These are phyloP conservation scores for Fragaria ananassa DNA, from an alignment of 306 rosid genomes.

Conservation along the genomic window DNA sequence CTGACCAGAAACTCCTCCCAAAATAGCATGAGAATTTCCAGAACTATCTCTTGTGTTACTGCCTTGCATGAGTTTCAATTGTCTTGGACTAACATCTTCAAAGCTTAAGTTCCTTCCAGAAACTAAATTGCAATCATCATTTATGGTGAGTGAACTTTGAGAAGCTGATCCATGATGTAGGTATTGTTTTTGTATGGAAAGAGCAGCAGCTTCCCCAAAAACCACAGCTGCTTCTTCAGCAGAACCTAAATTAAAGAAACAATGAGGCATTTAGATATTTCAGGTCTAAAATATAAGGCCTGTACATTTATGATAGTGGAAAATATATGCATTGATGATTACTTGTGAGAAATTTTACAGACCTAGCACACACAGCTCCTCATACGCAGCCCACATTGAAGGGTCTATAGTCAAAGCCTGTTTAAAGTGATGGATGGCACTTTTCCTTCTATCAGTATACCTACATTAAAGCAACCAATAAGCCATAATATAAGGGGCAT, in stretches of 20 bases:
- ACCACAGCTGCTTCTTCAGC: constrained; percentile 91
- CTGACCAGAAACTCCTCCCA: constrained; percentile 69
- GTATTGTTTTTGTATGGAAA: constrained; percentile 78
- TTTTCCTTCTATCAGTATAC: constrained; percentile 63
- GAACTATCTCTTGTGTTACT: constrained; percentile 64
- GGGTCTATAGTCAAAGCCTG: constrained; percentile 53
- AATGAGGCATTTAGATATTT: constrained; percentile 8
- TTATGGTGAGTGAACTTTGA: constrained; percentile 43
- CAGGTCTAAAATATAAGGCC: not conserved
- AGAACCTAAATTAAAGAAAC: constrained; percentile 54
- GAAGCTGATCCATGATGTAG: constrained; percentile 46
- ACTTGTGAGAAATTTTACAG: constrained; percentile 30
- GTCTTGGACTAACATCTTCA: constrained; percentile 70
- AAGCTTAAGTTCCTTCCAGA: constrained; percentile 47
- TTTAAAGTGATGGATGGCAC: constrained; percentile 51
- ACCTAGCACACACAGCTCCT: constrained; percentile 93
- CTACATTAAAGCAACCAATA: constrained; percentile 30
- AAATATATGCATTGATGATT: constrained; percentile 8
- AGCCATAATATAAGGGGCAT: not conserved
- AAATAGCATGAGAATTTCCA: constrained; percentile 61
- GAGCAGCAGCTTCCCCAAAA: constrained; percentile 92
- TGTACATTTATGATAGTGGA: not conserved
- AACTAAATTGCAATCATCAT: constrained; percentile 56
- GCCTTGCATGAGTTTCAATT: constrained; percentile 60
- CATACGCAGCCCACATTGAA: constrained; percentile 79